Evolutionary conservation across 257 asterid genomes (phyloP).

Genomic region (Salvia hispanica): DNA sequence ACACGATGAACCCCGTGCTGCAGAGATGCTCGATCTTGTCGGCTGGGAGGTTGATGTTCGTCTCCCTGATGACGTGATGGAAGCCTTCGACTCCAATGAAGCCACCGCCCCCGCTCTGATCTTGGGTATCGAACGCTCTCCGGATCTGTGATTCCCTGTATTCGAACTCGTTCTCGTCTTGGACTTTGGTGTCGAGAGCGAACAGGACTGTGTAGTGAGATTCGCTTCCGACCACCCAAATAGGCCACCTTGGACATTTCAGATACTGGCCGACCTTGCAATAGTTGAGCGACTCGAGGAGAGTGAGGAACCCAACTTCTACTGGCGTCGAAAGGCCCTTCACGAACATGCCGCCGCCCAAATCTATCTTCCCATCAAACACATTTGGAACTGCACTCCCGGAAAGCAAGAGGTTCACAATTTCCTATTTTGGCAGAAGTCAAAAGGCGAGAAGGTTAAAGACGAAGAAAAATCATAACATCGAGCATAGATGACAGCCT

Average conservation of each 20-base stretch:
- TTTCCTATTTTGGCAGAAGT: conserved; percentile 63
- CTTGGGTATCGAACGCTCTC: conserved; percentile 87
- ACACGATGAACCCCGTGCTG: conserved; percentile 73
- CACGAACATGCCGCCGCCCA: conserved; percentile 94
- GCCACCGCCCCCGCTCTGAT: conserved; percentile 99
- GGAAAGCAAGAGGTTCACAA: conserved; percentile 87
- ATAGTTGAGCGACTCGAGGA: conserved; percentile 85
- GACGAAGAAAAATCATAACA: conserved; percentile 15
- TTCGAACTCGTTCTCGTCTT: conserved; percentile 86
- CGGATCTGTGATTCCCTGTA: conserved; percentile 76
- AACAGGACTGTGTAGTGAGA: conserved; percentile 92
- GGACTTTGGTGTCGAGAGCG: conserved; percentile 83
- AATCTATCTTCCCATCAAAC: conserved; percentile 88
- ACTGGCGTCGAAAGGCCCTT: conserved; percentile 82
- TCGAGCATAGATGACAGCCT: conserved; percentile 20
- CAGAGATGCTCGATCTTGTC: conserved; percentile 73
- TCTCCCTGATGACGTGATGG: conserved; percentile 71
- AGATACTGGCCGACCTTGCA: conserved; percentile 88
- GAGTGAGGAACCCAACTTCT: conserved; percentile 94
- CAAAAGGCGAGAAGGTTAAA: conserved; percentile 1
- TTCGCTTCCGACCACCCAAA: conserved; percentile 99
- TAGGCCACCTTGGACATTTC: conserved; percentile 95
- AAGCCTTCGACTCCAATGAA: conserved; percentile 90
- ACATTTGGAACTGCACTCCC: conserved; percentile 90
- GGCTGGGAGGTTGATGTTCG: conserved; percentile 61